Evolutionary conservation across 805 yeast genomes (phyloP).

Genomic region (Pichia membranifaciens): DNA sequence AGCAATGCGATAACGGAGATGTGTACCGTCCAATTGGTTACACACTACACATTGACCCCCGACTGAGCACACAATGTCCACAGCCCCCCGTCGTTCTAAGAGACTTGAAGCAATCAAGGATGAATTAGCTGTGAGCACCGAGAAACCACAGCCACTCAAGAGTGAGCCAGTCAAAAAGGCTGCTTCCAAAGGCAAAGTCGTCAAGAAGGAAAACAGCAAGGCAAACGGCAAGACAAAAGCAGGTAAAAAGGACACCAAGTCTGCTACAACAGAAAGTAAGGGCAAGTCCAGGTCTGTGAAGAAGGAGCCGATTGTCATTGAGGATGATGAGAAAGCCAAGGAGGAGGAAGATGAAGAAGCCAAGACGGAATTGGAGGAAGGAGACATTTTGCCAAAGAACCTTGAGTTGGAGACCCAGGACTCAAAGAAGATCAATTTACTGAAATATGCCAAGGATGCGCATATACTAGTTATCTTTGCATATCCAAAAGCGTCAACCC

Average conservation of each 20-base stretch:
- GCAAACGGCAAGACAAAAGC: not conserved
- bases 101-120: conserved; percentile 10
- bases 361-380: conserved; percentile 12
- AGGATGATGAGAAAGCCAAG: conserved; percentile 4
- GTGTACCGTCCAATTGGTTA: too few relatives aligned
- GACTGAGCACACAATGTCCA: not conserved
- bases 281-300: not conserved
- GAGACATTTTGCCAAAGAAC: conserved; percentile 13
- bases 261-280: too few relatives aligned
- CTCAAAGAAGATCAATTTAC: conserved; percentile 22
- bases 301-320: not conserved
- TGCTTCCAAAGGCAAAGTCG: not conserved
- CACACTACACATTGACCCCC: too few relatives aligned
- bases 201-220: too few relatives aligned
- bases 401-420: conserved; percentile 47
- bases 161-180: not conserved
- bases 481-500: conserved; percentile 89
- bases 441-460: conserved; percentile 25
- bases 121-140: not conserved
- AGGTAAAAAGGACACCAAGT: not conserved
- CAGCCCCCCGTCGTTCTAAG: conserved; percentile 6
- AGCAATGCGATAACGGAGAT: too few relatives aligned
- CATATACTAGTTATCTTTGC: conserved; percentile 56
- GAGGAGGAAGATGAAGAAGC: not conserved
- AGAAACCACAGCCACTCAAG: not conserved